Conservation (phyloP, 1,284 basidiomycete genomes). For the Rhodotorula glutinis region DNA sequence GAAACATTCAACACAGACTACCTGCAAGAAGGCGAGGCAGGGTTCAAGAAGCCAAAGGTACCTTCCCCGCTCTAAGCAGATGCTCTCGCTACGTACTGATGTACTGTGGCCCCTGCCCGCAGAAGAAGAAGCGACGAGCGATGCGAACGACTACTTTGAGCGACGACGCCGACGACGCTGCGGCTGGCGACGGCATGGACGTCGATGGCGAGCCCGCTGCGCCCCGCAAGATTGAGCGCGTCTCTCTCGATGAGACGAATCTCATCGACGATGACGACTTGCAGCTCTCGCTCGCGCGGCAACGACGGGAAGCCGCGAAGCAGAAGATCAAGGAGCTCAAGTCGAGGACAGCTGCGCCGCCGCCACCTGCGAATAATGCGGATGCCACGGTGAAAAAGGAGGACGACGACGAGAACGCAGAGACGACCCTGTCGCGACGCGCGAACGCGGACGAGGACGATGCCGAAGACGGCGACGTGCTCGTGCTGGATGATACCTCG, state of each 20-base stretch:
- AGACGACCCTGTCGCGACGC: background rate
- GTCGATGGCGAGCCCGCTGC: conserved; percentile 58
- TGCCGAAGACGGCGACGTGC: conserved; percentile 41
- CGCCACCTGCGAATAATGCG: background rate
- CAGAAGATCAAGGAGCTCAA: conserved; percentile 68
- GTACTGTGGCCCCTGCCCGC: conserved; percentile 12
- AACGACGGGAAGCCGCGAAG: conserved; percentile 74
- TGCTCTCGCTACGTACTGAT: background rate
- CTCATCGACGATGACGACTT: conserved; percentile 98
- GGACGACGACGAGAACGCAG: conserved; percentile 59
- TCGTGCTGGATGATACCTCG: conserved; percentile 94
- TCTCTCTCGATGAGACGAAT: conserved; percentile 53
- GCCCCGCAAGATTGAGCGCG: conserved; percentile 44
- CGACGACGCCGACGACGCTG: conserved; percentile 49
- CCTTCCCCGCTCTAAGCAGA: conserved; percentile 4
- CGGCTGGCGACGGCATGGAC: conserved; percentile 57
- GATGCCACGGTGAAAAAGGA: conserved; percentile 50
- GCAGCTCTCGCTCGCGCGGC: conserved; percentile 83
- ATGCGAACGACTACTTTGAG: conserved; percentile 58
- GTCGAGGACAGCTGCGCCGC: conserved; percentile 11
- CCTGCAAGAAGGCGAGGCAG: conserved; percentile 80
- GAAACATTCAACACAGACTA: conserved; percentile 90
- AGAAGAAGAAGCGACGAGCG: conserved; percentile 88
- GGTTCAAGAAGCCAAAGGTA: conserved; percentile 91
- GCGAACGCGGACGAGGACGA: conserved; percentile 51